These are phyloP conservation scores for Diaporthe nobilis DNA, from an alignment of 2,329 filamentous ascomycete genomes.

Conservation along the genomic window DNA sequence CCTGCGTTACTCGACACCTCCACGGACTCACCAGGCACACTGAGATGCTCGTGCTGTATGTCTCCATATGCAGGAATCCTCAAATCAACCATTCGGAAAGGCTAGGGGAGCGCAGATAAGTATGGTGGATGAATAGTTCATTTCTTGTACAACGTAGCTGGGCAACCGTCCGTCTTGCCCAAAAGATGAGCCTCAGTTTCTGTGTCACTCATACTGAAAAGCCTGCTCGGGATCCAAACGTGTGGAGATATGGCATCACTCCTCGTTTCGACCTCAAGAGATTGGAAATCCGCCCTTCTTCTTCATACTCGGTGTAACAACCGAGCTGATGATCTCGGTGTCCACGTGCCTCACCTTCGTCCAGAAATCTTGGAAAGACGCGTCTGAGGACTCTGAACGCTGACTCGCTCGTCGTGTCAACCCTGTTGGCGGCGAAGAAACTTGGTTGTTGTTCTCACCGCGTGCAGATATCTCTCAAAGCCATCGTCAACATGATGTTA, in stretches of 20 bases:
- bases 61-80: neutral
- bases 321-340: neutral
- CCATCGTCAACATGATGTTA: neutral
- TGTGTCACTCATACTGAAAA: neutral
- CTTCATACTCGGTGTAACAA: neutral
- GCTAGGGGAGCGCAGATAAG: neutral
- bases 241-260: neutral
- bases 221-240: too few relatives aligned
- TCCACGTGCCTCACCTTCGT: neutral
- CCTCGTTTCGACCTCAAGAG: neutral
- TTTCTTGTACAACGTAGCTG: neutral
- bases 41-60: neutral
- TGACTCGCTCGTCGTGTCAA: neutral
- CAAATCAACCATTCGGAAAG: neutral
- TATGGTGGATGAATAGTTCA: fast-evolving
- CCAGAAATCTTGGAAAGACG: neutral
- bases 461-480: too few relatives aligned
- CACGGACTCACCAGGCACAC: neutral
- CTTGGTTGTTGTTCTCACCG: neutral
- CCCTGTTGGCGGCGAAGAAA: neutral
- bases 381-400: slow-evolving; percentile 3
- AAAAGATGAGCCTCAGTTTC: neutral
- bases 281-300: neutral
- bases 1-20: neutral
- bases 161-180: neutral